phyloP scores from a whole-genome alignment of 306 rosid genomes.

The Prunus mume region DNA sequence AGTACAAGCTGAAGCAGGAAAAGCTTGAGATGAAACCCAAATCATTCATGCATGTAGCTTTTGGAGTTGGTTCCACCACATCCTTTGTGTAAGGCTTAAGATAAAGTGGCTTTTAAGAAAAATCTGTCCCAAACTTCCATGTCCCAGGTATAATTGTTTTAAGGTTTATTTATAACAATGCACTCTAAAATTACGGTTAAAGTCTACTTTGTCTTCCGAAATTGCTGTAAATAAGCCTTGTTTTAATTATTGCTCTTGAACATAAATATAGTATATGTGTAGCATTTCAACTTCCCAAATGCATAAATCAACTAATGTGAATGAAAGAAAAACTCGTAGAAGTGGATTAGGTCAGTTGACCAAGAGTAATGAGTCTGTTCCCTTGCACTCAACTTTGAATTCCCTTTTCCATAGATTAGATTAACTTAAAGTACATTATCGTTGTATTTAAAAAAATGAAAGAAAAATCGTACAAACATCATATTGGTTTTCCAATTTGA shows the following conservation, averaged over 20 bases:
- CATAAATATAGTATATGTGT: background rate
- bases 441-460: too few relatives aligned
- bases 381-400: too few relatives aligned
- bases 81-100: constrained; percentile 26
- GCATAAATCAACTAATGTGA: background rate
- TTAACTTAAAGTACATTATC: too few relatives aligned
- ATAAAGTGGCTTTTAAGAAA: constrained; percentile 21
- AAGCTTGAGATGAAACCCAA: constrained; percentile 23
- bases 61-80: constrained; percentile 8
- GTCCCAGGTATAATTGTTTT: constrained; percentile 14
- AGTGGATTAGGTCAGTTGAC: too few relatives aligned
- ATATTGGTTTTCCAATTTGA: background rate
- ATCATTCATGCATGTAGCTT: constrained; percentile 32
- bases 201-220: rapidly evolving
- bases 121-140: constrained; percentile 13
- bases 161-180: background rate
- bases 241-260: constrained; percentile 21
- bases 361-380: too few relatives aligned
- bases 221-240: background rate
- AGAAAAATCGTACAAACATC: too few relatives aligned
- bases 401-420: rapidly evolving
- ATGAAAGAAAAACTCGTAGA: background rate
- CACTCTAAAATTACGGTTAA: too few relatives aligned
- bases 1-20: constrained; percentile 17
- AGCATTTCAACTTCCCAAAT: background rate